Evolutionary conservation across 2,329 filamentous ascomycete genomes (phyloP), one percentile per base, ranked within the genome.

Genomic region (Trichophyton benhamiae): DNA sequence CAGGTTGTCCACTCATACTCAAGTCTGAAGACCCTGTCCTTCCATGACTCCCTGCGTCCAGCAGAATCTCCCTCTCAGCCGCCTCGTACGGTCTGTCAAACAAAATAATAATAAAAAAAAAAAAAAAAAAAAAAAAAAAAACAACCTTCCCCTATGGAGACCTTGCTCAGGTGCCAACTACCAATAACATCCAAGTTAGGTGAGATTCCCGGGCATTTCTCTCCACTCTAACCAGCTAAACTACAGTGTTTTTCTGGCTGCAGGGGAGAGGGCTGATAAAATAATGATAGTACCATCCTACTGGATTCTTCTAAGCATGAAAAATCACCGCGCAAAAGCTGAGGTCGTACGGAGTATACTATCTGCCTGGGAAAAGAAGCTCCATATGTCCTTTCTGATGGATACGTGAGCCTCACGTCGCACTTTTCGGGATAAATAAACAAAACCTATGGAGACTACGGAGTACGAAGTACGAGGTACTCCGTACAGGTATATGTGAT

Each of bases 41-140:
- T 55, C 49, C 13, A 13, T 33, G 49, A n/a, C 27, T 36, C 49
- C 49, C 49, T 55, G 49, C 49, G 36, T 33, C 49, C 20, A 49
- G 46, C 46, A 49, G 46, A 33, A 6, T 36, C 25, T 17, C 49
- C 27, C 49, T 55, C 49, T 55, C 49, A 55, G 49, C 49, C 49
- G 49, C 49, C 36, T 55, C 30, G 49, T 55, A 20, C 49, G 27
- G 49, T n/a, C 49, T 55, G 49, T 55, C 49, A 55, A 17, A 55
- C 49, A 36, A 27, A 27, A 9, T 36, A 36, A 36, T 55, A n/a
- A n/a, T n/a, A n/a, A 36, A 33, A 53, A 25, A 25, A 25, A 25
- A 27, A 1, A 27, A 27, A 27, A 27, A 27, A 4, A 27, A 27
- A 27, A 27, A 4, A 5, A 27, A 3, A 27, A 27, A 6, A 27